phyloP scores from a whole-genome alignment of 2,329 filamentous ascomycete species.

The Thyridium curvatum region DNA sequence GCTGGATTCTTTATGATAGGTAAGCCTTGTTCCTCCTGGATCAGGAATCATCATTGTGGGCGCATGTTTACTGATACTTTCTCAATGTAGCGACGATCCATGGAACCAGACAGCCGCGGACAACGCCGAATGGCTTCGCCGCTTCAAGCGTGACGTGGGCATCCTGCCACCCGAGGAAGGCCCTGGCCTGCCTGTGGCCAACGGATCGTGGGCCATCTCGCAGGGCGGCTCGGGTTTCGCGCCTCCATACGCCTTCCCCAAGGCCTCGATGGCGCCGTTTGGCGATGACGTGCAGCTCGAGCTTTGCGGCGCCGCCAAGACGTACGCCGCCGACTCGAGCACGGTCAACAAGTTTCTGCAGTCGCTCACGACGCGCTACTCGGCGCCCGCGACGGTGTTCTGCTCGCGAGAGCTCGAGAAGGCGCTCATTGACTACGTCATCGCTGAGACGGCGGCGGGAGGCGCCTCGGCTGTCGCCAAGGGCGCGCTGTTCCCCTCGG shows the following conservation, averaged over 20 bases:
- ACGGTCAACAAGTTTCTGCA: constrained; percentile 43
- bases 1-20: constrained; percentile 58
- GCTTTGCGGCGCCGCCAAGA: constrained; percentile 24
- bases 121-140: constrained; percentile 56
- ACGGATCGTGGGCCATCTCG: constrained; percentile 36
- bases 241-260: constrained; percentile 46
- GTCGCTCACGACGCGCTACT: constrained; percentile 33
- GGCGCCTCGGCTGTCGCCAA: constrained; percentile 18
- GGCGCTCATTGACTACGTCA: constrained; percentile 44
- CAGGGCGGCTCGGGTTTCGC: constrained; percentile 49
- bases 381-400: constrained; percentile 45
- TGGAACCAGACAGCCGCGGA: constrained; percentile 61
- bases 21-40: constrained; percentile 27
- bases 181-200: constrained; percentile 37
- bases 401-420: constrained; percentile 52
- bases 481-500: constrained; percentile 35
- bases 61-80: too few species aligned
- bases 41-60: too few species aligned
- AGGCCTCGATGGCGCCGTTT: constrained; percentile 27
- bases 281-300: constrained; percentile 17
- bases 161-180: constrained; percentile 41
- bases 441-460: constrained; percentile 26
- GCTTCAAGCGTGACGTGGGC: constrained; percentile 54
- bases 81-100: constrained; percentile 48
- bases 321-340: constrained; percentile 33